A percentile compares a stretch with the other conserved stretches of the same genome.
Evolutionary conservation across 2,329 filamentous ascomycete genomes (phyloP).

Genomic region (Nemania bipapillata): DNA sequence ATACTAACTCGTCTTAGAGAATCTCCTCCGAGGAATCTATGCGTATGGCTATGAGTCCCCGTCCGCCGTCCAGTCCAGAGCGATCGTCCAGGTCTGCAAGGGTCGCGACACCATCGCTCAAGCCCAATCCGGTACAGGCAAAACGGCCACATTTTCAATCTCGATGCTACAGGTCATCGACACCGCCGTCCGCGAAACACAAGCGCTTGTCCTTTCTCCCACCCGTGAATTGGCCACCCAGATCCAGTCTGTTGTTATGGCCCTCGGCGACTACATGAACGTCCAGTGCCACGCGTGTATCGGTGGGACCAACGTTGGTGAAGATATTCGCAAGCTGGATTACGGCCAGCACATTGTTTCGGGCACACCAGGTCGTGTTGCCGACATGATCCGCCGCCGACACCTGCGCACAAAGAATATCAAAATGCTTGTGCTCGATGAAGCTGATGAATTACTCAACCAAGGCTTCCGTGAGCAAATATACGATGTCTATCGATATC

Average conservation of each 20-base stretch:
- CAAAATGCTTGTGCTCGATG: slow-evolving; percentile 72
- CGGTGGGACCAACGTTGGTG: slow-evolving; percentile 95
- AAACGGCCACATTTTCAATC: slow-evolving; percentile 96
- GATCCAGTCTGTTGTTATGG: slow-evolving; percentile 98
- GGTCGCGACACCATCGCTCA: slow-evolving; percentile 98
- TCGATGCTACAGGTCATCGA: slow-evolving; percentile 96
- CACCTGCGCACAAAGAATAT: slow-evolving; percentile 69
- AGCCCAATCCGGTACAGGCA: slow-evolving; percentile 95
- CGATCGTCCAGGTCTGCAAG: slow-evolving; percentile 99
- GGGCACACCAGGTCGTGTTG: slow-evolving; percentile 93
- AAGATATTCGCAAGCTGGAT: slow-evolving; percentile 97
- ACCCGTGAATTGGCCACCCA: slow-evolving; percentile 97
- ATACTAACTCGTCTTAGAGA: slow-evolving; percentile 66
- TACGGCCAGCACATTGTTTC: slow-evolving; percentile 98
- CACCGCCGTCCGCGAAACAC: slow-evolving; percentile 88
- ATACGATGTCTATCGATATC: slow-evolving; percentile 97
- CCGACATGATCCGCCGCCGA: slow-evolving; percentile 70
- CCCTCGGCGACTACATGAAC: slow-evolving; percentile 99
- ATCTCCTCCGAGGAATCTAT: slow-evolving; percentile 94
- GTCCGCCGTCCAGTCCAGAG: slow-evolving; percentile 95
- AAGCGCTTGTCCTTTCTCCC: slow-evolving; percentile 93
- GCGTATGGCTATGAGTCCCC: slow-evolving; percentile 98
- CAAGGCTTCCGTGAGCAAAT: slow-evolving; percentile 98
- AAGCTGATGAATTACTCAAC: slow-evolving; percentile 77
- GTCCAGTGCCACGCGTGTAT: slow-evolving; percentile 99